These are phyloP conservation scores for Xanthoparmelia taractica DNA, from an alignment of 495 filamentous ascomycete genomes.

Conservation along the genomic window DNA sequence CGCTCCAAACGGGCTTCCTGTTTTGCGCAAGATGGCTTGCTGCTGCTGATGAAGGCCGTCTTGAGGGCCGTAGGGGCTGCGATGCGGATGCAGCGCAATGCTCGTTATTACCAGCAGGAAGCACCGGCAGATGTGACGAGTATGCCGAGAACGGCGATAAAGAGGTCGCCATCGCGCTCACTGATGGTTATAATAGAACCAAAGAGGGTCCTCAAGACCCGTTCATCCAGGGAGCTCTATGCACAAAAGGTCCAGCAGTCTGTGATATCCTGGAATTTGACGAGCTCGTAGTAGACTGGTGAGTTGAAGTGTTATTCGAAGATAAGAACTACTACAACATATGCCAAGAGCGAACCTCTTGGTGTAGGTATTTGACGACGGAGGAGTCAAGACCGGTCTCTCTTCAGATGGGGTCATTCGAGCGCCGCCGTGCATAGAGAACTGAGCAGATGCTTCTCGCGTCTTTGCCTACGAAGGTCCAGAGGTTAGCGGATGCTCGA, in stretches of 20 bases:
- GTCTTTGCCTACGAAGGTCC: too few relatives aligned
- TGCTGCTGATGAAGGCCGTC: slow-evolving; percentile 32
- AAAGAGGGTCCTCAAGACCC: slow-evolving; percentile 32
- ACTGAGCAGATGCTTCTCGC: too few relatives aligned
- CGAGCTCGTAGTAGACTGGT: not conserved
- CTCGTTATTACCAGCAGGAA: slow-evolving; percentile 36
- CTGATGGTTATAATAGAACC: slow-evolving; percentile 39
- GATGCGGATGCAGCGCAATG: slow-evolving; percentile 34
- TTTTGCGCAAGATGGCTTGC: slow-evolving; percentile 35
- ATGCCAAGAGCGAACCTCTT: not conserved
- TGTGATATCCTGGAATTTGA: slow-evolving; percentile 13
- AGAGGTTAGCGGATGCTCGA: too few relatives aligned
- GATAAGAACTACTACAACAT: not conserved
- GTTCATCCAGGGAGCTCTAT: slow-evolving; percentile 39
- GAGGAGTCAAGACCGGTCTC: too few relatives aligned
- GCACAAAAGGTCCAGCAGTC: slow-evolving; percentile 21
- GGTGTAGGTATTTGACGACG: not conserved
- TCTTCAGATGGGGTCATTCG: too few relatives aligned
- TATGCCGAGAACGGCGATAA: slow-evolving; percentile 37
- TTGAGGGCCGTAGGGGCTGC: slow-evolving; percentile 18
- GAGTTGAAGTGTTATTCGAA: not conserved
- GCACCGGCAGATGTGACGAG: slow-evolving; percentile 34
- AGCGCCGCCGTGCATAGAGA: too few relatives aligned
- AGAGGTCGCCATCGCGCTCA: slow-evolving; percentile 29
- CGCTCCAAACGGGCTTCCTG: slow-evolving; percentile 24